Percentiles rank a stretch among this genome's conserved stretches.
Conservation (phyloP, 495 filamentous ascomycete species). For the Neurospora terricola region DNA sequence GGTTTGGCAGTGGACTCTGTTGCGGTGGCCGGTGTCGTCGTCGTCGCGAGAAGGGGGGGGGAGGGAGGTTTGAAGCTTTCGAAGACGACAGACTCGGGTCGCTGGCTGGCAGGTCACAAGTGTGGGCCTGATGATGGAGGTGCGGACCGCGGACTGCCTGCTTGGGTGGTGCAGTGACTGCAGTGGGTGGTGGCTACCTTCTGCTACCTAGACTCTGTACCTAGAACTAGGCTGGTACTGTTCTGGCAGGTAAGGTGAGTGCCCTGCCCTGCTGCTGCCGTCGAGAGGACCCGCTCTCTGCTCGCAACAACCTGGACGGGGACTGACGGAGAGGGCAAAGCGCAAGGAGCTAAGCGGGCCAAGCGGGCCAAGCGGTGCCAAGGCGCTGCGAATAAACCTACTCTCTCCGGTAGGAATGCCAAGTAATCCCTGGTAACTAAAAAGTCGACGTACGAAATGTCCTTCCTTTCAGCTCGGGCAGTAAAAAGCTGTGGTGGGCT, state of each 20-base stretch:
- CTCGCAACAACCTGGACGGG: neutral
- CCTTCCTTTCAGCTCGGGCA: neutral
- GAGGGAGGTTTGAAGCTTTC: constrained; percentile 9
- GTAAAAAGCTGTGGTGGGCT: neutral
- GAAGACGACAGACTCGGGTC: constrained; percentile 11
- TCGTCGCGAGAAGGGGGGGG: neutral
- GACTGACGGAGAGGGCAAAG: neutral
- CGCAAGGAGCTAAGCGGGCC: neutral
- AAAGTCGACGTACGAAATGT: neutral
- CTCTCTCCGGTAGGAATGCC: neutral
- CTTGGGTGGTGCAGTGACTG: neutral
- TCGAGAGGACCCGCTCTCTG: neutral
- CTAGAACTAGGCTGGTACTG: neutral
- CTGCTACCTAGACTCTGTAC: neutral
- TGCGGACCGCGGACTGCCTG: neutral
- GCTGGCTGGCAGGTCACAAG: constrained; percentile 10
- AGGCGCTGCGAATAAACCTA: neutral
- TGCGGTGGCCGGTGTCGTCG: neutral
- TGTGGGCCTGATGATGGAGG: neutral
- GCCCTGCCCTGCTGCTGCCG: neutral
- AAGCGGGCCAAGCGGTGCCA: neutral
- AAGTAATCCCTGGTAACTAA: neutral
- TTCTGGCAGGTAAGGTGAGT: neutral
- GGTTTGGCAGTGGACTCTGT: constrained; percentile 6
- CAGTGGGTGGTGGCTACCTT: neutral